Conservation (phyloP, 129 eudicot genomes). For the Deinandra increscens region DNA sequence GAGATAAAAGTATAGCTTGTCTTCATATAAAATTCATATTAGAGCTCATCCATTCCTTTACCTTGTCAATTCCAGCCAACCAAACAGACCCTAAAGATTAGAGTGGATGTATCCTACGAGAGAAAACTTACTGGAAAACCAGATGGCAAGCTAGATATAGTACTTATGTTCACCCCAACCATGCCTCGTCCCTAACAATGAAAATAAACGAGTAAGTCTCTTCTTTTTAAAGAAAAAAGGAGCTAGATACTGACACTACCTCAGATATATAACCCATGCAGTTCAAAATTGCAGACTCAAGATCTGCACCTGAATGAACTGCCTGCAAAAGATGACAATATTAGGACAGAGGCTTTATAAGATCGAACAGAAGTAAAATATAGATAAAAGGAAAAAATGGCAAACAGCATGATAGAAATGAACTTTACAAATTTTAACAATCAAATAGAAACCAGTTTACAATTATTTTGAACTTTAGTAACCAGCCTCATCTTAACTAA, state of each 20-base stretch:
- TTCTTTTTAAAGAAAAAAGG: conserved; percentile 1
- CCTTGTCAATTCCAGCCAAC: background rate
- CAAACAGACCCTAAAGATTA: conserved; percentile 14
- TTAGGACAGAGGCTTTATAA: conserved; percentile 4
- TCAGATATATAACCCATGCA: conserved; percentile 87
- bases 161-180: conserved; percentile 92
- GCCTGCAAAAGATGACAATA: conserved; percentile 55
- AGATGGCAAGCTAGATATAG: conserved; percentile 87
- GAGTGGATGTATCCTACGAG: conserved; percentile 1
- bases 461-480: background rate
- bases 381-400: background rate
- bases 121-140: conserved; percentile 68
- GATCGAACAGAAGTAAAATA: background rate
- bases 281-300: conserved; percentile 85
- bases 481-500: background rate
- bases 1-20: background rate
- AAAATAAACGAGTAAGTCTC: conserved; percentile 15
- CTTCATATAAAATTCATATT: background rate
- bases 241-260: conserved; percentile 44
- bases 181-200: conserved; percentile 84
- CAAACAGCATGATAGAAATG: background rate
- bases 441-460: background rate
- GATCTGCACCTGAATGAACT: conserved; percentile 99
- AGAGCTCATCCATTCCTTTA: background rate
- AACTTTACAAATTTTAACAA: background rate